Evolutionary conservation across 169 alveolate species (phyloP).

Genomic region (Pseudocohnilembus persalinus): DNA sequence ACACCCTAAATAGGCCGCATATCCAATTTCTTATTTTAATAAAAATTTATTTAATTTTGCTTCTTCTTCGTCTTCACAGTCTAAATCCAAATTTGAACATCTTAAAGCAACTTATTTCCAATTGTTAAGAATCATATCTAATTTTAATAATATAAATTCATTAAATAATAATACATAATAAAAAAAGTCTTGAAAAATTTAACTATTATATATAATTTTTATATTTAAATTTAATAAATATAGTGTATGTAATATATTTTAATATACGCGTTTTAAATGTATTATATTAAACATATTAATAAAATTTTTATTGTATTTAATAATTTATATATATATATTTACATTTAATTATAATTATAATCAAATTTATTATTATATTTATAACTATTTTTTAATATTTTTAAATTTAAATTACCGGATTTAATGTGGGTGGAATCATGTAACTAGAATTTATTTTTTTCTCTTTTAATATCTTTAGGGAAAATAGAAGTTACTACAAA

Average conservation of each 20-base stretch:
- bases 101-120: neutral
- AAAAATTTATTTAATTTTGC: constrained; percentile 15
- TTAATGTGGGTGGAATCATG: constrained; percentile 8
- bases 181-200: too few relatives aligned
- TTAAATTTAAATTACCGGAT: constrained; percentile 2
- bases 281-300: too few relatives aligned
- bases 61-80: neutral
- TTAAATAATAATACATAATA: too few relatives aligned
- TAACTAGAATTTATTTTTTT: constrained; percentile 23
- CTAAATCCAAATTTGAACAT: neutral
- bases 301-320: too few relatives aligned
- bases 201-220: too few relatives aligned
- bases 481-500: constrained; percentile 14
- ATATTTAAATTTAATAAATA: too few relatives aligned
- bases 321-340: too few relatives aligned
- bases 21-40: constrained; percentile 25
- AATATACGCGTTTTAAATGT: too few relatives aligned
- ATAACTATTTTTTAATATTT: too few relatives aligned
- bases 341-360: too few relatives aligned
- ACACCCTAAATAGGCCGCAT: constrained; percentile 30
- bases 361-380: neutral
- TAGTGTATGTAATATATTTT: too few relatives aligned
- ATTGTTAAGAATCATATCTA: constrained; percentile 7
- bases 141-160: too few relatives aligned
- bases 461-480: constrained; percentile 6